Percentiles rank a stretch among this genome's conserved stretches.
Evolutionary conservation across 1,284 basidiomycete species (phyloP).

Genomic region (Mycosarcoma maydis): DNA sequence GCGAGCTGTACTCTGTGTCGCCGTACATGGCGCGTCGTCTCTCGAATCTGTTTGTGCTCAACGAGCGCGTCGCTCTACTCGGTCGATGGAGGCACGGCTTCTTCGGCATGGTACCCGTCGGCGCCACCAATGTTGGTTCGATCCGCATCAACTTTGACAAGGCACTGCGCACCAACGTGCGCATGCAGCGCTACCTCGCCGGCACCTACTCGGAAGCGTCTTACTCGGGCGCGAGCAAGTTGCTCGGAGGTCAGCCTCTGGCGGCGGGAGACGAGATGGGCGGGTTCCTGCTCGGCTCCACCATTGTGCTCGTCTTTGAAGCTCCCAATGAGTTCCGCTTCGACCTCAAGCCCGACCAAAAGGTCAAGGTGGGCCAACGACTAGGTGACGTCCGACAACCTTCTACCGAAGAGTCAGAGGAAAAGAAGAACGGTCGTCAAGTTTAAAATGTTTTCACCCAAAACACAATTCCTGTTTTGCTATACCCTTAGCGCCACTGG

Average conservation of each 20-base stretch:
- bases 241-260: constrained; percentile 89
- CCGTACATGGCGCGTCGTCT: constrained; percentile 93
- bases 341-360: constrained; percentile 80
- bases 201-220: constrained; percentile 91
- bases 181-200: constrained; percentile 65
- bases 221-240: constrained; percentile 58
- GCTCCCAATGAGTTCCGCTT: constrained; percentile 88
- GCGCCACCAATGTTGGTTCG: constrained; percentile 96
- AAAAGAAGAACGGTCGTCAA: constrained; percentile 25
- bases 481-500: constrained; percentile 21
- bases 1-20: constrained; percentile 95
- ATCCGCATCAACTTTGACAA: constrained; percentile 97
- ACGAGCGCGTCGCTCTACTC: constrained; percentile 95
- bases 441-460: constrained; percentile 7
- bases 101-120: constrained; percentile 96
- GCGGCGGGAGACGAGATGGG: constrained; percentile 93
- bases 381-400: constrained; percentile 66
- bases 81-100: constrained; percentile 95
- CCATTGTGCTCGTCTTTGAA: constrained; percentile 96
- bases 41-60: constrained; percentile 92
- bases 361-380: constrained; percentile 85
- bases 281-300: constrained; percentile 93
- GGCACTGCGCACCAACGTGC: constrained; percentile 70
- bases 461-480: not conserved
- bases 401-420: constrained; percentile 5